Conservation (phyloP, 2,329 filamentous ascomycete genomes). For the Chalara sp. region DNA sequence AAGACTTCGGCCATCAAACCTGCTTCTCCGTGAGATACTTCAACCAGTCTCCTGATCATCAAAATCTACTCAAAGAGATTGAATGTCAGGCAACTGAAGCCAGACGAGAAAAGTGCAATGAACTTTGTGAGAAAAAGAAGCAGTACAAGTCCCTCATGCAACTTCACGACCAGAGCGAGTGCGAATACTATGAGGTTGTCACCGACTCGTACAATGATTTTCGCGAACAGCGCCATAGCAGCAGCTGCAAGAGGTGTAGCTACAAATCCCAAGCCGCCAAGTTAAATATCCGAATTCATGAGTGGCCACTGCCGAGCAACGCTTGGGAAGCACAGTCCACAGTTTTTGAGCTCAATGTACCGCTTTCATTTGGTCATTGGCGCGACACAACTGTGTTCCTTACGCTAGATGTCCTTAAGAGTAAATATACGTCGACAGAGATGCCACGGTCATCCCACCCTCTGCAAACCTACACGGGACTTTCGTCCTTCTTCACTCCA, state of each 20-base stretch:
- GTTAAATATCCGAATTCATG: conserved; percentile 41
- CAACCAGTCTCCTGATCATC: too few species aligned
- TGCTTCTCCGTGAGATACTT: too few species aligned
- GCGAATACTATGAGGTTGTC: conserved; percentile 1
- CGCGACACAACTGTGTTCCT: too few species aligned
- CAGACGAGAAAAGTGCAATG: conserved; percentile 25
- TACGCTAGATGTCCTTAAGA: too few species aligned
- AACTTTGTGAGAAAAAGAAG: conserved; percentile 25
- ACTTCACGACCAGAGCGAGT: background rate
- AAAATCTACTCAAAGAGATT: too few species aligned
- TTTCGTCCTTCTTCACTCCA: too few species aligned
- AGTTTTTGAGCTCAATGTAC: conserved; percentile 44
- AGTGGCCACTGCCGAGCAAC: conserved; percentile 45
- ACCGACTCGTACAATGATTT: background rate
- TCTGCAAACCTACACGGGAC: too few species aligned
- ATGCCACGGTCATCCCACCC: too few species aligned
- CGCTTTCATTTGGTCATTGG: conserved; percentile 37
- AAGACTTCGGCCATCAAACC: too few species aligned
- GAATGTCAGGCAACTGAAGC: conserved; percentile 28
- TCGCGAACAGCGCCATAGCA: background rate
- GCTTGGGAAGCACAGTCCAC: conserved; percentile 31
- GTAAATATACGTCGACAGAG: too few species aligned
- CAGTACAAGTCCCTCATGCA: conserved; percentile 26
- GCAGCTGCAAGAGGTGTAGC: conserved; percentile 31
- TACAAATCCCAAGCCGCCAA: conserved; percentile 24